Conservation (phyloP, 2,329 filamentous ascomycete genomes). For the Botrytis fabae region DNA sequence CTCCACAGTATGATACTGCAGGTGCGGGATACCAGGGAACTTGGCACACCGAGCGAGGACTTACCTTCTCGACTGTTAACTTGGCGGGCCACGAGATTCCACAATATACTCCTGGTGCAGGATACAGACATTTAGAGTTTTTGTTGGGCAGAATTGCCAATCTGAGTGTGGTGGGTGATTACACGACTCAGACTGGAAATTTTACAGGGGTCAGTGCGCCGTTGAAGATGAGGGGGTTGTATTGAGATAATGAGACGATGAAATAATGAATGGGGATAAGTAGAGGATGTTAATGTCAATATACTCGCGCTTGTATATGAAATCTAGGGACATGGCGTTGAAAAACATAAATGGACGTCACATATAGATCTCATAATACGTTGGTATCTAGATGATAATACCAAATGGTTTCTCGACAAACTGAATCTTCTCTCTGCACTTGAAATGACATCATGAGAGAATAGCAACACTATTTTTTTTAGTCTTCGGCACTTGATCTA, state of each 20-base stretch:
- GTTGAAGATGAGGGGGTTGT: conserved; percentile 20
- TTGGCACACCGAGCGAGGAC: conserved; percentile 60
- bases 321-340: not conserved
- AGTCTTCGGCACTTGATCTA: not conserved
- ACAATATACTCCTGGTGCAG: conserved; percentile 58
- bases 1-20: conserved; percentile 34
- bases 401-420: not conserved
- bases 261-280: not conserved
- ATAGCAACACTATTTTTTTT: not conserved
- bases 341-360: not conserved
- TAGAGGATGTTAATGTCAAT: not conserved
- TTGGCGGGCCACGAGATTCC: conserved; percentile 55
- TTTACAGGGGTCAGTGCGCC: conserved; percentile 31
- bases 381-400: not conserved
- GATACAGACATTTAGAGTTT: conserved; percentile 62
- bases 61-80: conserved; percentile 60
- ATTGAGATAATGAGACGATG: not conserved
- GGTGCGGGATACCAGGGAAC: conserved; percentile 46
- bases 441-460: not conserved
- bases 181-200: conserved; percentile 36
- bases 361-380: not conserved
- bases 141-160: conserved; percentile 58
- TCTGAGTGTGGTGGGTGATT: conserved; percentile 41
- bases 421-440: not conserved
- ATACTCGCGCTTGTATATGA: not conserved